phyloP scores from a whole-genome alignment of 2,329 filamentous ascomycete genomes.

The Trichoderma sp. region DNA sequence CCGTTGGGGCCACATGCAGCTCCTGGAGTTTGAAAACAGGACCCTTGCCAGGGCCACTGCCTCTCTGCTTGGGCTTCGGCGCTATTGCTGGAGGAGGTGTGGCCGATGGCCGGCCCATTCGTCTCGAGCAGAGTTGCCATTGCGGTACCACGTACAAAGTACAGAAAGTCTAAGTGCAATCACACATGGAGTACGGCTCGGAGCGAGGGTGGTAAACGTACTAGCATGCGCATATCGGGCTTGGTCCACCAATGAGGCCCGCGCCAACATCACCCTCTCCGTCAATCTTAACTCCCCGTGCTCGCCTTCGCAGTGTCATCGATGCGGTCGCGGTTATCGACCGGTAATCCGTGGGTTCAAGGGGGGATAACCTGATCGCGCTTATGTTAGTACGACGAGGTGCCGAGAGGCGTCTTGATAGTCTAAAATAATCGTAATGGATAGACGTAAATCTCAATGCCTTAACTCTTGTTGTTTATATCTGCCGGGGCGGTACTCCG shows the following conservation, averaged over 20 bases:
- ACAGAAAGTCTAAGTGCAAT: neutral
- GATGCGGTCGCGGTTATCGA: slow-evolving; percentile 8
- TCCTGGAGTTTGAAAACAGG: slow-evolving; percentile 4
- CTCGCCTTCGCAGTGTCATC: neutral
- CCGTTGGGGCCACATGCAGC: slow-evolving; percentile 17
- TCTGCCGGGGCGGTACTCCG: neutral
- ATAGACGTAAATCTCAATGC: neutral
- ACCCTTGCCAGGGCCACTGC: slow-evolving; percentile 1
- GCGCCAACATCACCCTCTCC: slow-evolving; percentile 5
- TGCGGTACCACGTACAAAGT: neutral
- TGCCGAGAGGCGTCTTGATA: neutral
- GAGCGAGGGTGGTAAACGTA: neutral
- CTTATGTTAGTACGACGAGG: neutral
- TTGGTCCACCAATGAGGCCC: neutral
- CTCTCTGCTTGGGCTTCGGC: slow-evolving; percentile 23
- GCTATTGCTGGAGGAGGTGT: slow-evolving; percentile 20
- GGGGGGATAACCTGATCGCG: neutral
- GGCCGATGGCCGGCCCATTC: slow-evolving; percentile 6
- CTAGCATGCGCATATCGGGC: neutral
- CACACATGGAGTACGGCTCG: neutral
- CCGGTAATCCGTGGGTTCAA: slow-evolving; percentile 4
- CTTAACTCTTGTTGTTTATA: neutral
- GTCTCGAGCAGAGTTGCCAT: neutral
- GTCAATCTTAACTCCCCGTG: slow-evolving; percentile 9
- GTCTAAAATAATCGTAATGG: neutral